Conservation (phyloP, 768 basidiomycete species). For the Sarcodon aspratus region DNA sequence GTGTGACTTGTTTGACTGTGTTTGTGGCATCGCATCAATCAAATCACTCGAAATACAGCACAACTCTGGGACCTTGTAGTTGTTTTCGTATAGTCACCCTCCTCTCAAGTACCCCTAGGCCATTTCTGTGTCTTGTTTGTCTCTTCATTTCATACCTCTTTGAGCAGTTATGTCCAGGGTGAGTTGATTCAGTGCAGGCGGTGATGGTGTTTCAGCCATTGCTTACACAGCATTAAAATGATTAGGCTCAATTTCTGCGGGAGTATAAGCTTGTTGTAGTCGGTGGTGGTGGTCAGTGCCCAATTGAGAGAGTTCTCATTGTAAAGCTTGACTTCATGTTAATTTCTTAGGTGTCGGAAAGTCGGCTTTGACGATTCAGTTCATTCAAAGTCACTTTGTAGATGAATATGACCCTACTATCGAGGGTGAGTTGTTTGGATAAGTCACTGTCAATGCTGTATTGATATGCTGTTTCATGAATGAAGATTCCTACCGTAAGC, state of each 20-base stretch:
- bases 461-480: not conserved
- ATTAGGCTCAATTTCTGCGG: slow-evolving; percentile 77
- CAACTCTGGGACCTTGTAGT: too few relatives aligned
- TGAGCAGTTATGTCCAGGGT: slow-evolving; percentile 20
- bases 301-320: slow-evolving; percentile 27
- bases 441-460: not conserved
- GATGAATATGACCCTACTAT: slow-evolving; percentile 95
- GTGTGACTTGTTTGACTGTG: too few relatives aligned
- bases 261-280: slow-evolving; percentile 99
- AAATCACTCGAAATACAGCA: too few relatives aligned
- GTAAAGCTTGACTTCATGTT: slow-evolving; percentile 93
- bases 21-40: too few relatives aligned
- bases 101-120: not conserved
- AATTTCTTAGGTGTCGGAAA: slow-evolving; percentile 88
- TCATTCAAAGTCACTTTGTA: slow-evolving; percentile 92
- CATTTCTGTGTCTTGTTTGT: not conserved
- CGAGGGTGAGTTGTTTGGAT: slow-evolving; percentile 42
- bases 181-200: slow-evolving; percentile 1
- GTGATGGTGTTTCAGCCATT: not conserved
- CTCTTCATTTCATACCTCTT: slow-evolving; percentile 2
- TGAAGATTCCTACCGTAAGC: slow-evolving; percentile 91
- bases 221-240: not conserved
- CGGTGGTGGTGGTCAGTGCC: slow-evolving; percentile 79
- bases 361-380: slow-evolving; percentile 94
- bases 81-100: not conserved